Evolutionary conservation across 176 grass and related monocot species (phyloP), one percentile per base, ranked within the genome.

Genomic region (Aegilops sharonensis): DNA sequence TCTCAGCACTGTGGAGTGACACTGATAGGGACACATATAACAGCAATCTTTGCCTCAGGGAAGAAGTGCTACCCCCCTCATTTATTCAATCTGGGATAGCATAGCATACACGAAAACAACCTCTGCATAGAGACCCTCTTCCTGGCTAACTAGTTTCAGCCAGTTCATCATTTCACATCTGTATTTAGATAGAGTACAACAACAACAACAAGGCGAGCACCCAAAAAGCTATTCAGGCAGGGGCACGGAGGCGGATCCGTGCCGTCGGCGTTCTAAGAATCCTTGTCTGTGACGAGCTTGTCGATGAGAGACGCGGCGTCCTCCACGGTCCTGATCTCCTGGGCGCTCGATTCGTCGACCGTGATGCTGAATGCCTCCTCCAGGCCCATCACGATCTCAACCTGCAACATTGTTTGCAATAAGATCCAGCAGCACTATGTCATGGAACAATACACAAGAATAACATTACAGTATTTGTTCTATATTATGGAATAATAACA

Each of bases 331-430:
- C 64, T 71, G 65, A 95, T 91, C 78, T 81, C 88, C 56, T 95
- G 90, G 43, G 90, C 88, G 35, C 83, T 95, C 17, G 79, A 69
- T 48, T 95, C 93, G 10, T 95, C 93, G 39, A 95, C 91, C 1
- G 83, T 92, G 86, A 95, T 95, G 7, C 92, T 54, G 82, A 95
- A 95, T 62, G 79, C 85, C 81, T 95, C 93, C 83, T 95, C 93
- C 5, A 95, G 77, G 0, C 93, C 90, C 93, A 95, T 95, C 78
- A 95, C 90, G 23, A 92, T 95, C 54, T 95, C 93, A 21, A 95
- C 91, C 93, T 92, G 72, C 65, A 31, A 2, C 50, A 54, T 52
- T 15, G 15, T 52, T 54, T 54, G 15, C 0, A 54, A 6, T 20
- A 20, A 2, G 17, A 56, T 56, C 50, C 4, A 54, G 50, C 4